phyloP scores from a whole-genome alignment of 2,329 filamentous ascomycete species.

The Ophiostoma sp. region DNA sequence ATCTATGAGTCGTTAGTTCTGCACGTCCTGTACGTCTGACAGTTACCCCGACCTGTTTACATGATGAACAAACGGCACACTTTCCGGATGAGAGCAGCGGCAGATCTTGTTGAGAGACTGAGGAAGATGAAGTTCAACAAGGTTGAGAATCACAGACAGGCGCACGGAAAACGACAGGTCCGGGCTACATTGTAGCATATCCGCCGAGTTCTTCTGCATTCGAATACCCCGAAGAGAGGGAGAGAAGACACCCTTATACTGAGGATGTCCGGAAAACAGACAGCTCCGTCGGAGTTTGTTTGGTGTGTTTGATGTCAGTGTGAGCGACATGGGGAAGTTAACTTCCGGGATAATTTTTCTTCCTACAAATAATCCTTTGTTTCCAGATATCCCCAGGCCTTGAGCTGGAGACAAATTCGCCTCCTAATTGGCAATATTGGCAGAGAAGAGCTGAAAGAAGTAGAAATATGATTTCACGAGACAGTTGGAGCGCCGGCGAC shows the following conservation, averaged over 20 bases:
- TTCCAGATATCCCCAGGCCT: background rate
- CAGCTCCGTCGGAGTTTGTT: background rate
- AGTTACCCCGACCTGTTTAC: background rate
- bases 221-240: background rate
- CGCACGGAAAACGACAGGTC: background rate
- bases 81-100: too few species aligned
- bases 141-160: too few species aligned
- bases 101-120: too few species aligned
- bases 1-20: background rate
- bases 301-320: background rate
- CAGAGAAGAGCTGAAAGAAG: background rate
- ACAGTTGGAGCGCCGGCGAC: too few species aligned
- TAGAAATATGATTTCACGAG: background rate
- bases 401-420: too few species aligned
- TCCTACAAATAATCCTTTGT: background rate
- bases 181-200: too few species aligned
- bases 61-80: too few species aligned
- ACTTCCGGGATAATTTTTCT: background rate
- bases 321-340: background rate
- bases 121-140: too few species aligned
- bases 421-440: too few species aligned
- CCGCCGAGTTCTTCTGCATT: too few species aligned
- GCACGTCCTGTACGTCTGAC: background rate
- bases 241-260: background rate
- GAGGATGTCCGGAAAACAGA: background rate